Evolutionary conservation across 768 basidiomycete species (phyloP).

Genomic region (Imleria badia): DNA sequence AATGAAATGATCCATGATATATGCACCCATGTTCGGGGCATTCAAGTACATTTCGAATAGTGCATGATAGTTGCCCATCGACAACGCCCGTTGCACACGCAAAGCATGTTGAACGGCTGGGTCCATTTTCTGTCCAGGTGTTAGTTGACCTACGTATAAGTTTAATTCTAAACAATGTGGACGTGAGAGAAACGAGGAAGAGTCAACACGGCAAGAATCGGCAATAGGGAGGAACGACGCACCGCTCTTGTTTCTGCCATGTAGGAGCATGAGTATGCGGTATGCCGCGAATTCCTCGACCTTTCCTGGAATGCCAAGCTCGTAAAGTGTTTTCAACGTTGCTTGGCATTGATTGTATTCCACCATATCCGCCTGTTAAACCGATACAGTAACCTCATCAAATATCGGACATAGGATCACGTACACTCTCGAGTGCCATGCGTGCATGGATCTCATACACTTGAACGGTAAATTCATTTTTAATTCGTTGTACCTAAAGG

Average conservation of each 20-base stretch:
- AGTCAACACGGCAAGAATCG: slow-evolving; percentile 2
- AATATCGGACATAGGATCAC: slow-evolving; percentile 23
- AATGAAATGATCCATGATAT: slow-evolving; percentile 99
- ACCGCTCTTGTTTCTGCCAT: slow-evolving; percentile 95
- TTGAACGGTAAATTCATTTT: slow-evolving; percentile 95
- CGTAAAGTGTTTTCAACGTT: slow-evolving; percentile 85
- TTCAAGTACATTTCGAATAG: slow-evolving; percentile 82
- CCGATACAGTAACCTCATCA: slow-evolving; percentile 15
- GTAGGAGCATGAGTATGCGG: slow-evolving; percentile 92
- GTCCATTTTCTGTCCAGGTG: slow-evolving; percentile 82
- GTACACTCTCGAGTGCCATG: slow-evolving; percentile 90
- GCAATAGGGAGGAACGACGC: slow-evolving; percentile 25
- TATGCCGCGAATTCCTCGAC: slow-evolving; percentile 97
- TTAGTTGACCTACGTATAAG: slow-evolving; percentile 96
- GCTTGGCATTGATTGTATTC: slow-evolving; percentile 99
- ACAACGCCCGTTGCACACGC: slow-evolving; percentile 81
- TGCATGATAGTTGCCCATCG: slow-evolving; percentile 92
- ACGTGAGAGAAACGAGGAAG: not conserved
- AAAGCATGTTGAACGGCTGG: slow-evolving; percentile 85
- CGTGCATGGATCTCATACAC: slow-evolving; percentile 99
- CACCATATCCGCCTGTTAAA: slow-evolving; percentile 85
- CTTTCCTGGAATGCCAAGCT: slow-evolving; percentile 88
- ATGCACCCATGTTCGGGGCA: slow-evolving; percentile 96
- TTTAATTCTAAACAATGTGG: slow-evolving; percentile 70
- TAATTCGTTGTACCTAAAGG: slow-evolving; percentile 92